Evolutionary conservation across 139 green algal species (phyloP).

Genomic region (Eudorina sp.): DNA sequence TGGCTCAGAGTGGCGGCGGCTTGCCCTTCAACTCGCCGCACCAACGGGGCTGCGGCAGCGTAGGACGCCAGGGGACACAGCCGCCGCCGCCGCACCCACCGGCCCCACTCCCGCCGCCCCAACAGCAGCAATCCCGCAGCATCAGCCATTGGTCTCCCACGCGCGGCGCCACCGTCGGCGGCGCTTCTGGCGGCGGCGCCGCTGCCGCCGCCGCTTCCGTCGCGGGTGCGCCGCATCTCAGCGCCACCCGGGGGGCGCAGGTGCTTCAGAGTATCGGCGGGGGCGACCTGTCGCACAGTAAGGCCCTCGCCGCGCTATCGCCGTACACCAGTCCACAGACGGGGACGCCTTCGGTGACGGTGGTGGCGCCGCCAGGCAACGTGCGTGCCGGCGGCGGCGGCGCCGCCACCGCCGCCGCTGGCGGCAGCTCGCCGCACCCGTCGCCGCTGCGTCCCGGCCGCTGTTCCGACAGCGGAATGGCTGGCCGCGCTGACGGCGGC

Average conservation of each 20-base stretch:
- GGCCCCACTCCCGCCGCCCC: too few species aligned
- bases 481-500: neutral
- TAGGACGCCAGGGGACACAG: neutral
- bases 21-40: neutral
- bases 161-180: neutral
- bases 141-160: too few species aligned
- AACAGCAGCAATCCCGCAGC: too few species aligned
- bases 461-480: too few species aligned
- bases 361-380: too few species aligned
- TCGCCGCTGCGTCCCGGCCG: too few species aligned
- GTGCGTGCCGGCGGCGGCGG: neutral
- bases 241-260: neutral
- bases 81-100: neutral
- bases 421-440: neutral
- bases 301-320: neutral
- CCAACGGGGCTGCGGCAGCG: neutral
- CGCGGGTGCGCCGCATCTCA: neutral
- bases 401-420: neutral
- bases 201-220: too few species aligned
- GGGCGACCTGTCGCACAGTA: neutral
- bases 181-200: neutral
- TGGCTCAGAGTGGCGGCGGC: neutral
- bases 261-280: neutral
- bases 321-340: neutral
- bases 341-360: neutral